phyloP scores from a whole-genome alignment of 495 filamentous ascomycete genomes.

The Penicillium paxilli region DNA sequence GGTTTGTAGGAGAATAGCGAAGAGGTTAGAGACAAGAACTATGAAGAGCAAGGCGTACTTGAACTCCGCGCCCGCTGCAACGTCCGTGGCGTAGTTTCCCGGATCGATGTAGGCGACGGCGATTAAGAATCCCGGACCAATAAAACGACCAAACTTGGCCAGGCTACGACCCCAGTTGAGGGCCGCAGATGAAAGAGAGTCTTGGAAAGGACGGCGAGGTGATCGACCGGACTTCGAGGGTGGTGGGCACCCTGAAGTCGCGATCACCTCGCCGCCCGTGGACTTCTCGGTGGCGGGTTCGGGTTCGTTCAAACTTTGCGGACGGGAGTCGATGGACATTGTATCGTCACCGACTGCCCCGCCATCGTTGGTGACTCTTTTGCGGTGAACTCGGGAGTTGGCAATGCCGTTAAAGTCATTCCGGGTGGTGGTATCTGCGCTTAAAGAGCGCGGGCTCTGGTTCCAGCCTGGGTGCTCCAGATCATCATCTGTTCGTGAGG shows the following conservation, averaged over 20 bases:
- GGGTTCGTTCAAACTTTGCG: slow-evolving; percentile 21
- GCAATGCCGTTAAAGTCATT: slow-evolving; percentile 62
- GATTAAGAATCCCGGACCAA: slow-evolving; percentile 86
- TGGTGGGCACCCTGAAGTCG: slow-evolving; percentile 34
- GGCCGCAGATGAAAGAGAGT: slow-evolving; percentile 16
- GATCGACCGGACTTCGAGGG: slow-evolving; percentile 38
- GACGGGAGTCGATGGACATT: slow-evolving; percentile 23
- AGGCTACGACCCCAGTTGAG: slow-evolving; percentile 34
- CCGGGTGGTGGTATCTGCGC: slow-evolving; percentile 59
- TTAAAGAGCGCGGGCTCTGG: slow-evolving; percentile 57
- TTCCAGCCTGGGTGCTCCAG: slow-evolving; percentile 56
- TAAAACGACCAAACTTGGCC: slow-evolving; percentile 69
- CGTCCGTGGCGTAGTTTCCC: slow-evolving; percentile 84
- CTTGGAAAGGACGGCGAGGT: slow-evolving; percentile 38
- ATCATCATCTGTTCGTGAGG: slow-evolving; percentile 61
- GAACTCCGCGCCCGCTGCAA: slow-evolving; percentile 67
- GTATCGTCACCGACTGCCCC: slow-evolving; percentile 24
- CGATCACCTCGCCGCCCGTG: slow-evolving; percentile 33
- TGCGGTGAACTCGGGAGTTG: slow-evolving; percentile 40
- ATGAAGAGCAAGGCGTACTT: slow-evolving; percentile 75
- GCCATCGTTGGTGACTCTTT: slow-evolving; percentile 26
- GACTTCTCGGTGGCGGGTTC: slow-evolving; percentile 29
- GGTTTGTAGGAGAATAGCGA: slow-evolving; percentile 81
- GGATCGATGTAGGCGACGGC: slow-evolving; percentile 81
- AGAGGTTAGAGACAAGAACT: slow-evolving; percentile 78